Conservation (phyloP, 352 stramenopile genomes). For the Phytophthora hibernalis region DNA sequence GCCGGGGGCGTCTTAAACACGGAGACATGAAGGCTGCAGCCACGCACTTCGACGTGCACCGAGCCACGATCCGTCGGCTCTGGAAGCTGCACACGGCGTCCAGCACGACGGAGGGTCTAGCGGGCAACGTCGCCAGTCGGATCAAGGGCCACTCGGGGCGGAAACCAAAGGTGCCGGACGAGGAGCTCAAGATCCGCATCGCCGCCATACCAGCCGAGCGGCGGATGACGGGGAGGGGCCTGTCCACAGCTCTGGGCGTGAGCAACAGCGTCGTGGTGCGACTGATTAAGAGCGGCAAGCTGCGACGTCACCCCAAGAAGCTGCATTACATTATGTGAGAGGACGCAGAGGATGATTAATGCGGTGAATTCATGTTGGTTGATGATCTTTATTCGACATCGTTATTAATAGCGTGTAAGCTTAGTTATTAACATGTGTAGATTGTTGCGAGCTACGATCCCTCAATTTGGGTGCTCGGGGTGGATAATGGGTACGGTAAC, state of each 20-base stretch:
- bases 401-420: too few species aligned
- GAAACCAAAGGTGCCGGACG: constrained; percentile 45
- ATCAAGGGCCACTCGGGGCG: constrained; percentile 43
- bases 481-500: too few species aligned
- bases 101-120: constrained; percentile 24
- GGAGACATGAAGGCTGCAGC: constrained; percentile 44
- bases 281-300: constrained; percentile 43
- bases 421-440: too few species aligned
- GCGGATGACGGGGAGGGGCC: constrained; percentile 40
- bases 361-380: not conserved
- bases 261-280: constrained; percentile 49
- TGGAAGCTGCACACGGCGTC: constrained; percentile 41
- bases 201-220: constrained; percentile 36
- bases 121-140: constrained; percentile 38
- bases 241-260: constrained; percentile 37
- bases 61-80: constrained; percentile 40
- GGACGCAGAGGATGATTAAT: not conserved
- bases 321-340: constrained; percentile 48
- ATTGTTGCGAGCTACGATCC: not conserved
- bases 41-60: constrained; percentile 43
- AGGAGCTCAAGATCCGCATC: constrained; percentile 43
- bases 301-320: constrained; percentile 46
- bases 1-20: constrained; percentile 42
- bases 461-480: too few species aligned
- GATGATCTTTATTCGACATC: too few species aligned